A percentile compares a stretch with the other conserved stretches of the same genome.
Evolutionary conservation across 2,329 filamentous ascomycete species (phyloP).

Genomic region (Microthyrium microscopicum): DNA sequence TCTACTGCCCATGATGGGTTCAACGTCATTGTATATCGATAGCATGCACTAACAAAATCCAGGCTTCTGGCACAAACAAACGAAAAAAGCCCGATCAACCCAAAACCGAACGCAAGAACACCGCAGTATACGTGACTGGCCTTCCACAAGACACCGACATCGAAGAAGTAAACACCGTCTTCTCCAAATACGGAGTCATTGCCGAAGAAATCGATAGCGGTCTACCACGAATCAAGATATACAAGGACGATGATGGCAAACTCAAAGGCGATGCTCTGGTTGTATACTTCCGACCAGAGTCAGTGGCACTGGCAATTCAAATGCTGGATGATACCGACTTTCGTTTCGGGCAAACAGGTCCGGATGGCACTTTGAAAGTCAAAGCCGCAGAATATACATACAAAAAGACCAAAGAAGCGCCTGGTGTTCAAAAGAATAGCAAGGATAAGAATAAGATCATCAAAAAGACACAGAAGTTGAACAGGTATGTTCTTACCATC

Average conservation of each 20-base stretch:
- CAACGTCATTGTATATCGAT: background rate
- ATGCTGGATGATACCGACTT: constrained; percentile 73
- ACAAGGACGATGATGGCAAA: constrained; percentile 59
- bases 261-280: constrained; percentile 91
- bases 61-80: constrained; percentile 15
- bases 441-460: constrained; percentile 62
- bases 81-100: constrained; percentile 24
- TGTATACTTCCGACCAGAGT: constrained; percentile 89
- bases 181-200: constrained; percentile 81
- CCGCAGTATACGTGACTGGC: constrained; percentile 80
- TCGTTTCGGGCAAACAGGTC: constrained; percentile 40
- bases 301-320: constrained; percentile 71
- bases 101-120: constrained; percentile 45
- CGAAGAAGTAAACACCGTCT: constrained; percentile 67
- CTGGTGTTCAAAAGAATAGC: constrained; percentile 32
- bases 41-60: background rate
- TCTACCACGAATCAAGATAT: constrained; percentile 81
- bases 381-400: constrained; percentile 77
- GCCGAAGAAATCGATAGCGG: constrained; percentile 87
- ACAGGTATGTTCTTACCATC: constrained; percentile 30
- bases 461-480: constrained; percentile 77
- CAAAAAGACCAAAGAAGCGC: constrained; percentile 65
- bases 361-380: constrained; percentile 54
- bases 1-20: background rate
- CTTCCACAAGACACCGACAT: constrained; percentile 64